Evolutionary conservation across 2,329 filamentous ascomycete species (phyloP), one percentile per base, ranked within the genome.

Genomic region (Pseudocercospora eumusae): DNA sequence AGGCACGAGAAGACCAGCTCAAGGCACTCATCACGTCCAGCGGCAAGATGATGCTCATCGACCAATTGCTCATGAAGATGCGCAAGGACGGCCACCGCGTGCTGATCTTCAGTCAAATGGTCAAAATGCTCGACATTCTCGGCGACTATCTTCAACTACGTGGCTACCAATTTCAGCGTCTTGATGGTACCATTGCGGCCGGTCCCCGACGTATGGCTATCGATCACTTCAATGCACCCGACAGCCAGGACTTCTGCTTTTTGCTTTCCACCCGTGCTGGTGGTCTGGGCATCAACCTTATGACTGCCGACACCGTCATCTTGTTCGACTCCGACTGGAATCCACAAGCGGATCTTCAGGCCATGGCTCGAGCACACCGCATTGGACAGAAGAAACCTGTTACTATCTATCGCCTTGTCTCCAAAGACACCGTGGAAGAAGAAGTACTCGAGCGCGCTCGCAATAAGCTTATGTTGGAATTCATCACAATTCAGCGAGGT

Each of bases 241-340:
- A 88, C 10, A 99, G 95, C 74, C 89, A 92, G 3, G 96, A 99
- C 73, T 99, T 99, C 73, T 96, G 92, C 73, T 99, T 99, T 76
- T 81, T 99, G 49, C 83, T 99, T 0, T 99, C 95, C 1, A 99
- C 95, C 1, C 87, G 95, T 72, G 95, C 95, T 58, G 95, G 95
- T 81, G 95, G 95, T 75, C 83, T 99, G n/a, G 95, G 95, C 65
- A 99, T 99, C 81, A 99, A 99, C 71, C 79, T 99, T 58, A 99
- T 98, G 92, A 98, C 95, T 23, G 95, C 95, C 7, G 96, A 99
- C 73, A 99, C 95, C 0, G 95, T 99, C 67, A 88, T 99, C 70
- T 89, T 99, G 49, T 99, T 98, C 71, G 96, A 99, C 75, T 98
- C 95, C 0, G 93, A 97, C 73, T 99, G 96, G 95, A 99, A 99